Evolutionary conservation across 306 rosid genomes (phyloP).

Genomic region (Vigna trinervia): DNA sequence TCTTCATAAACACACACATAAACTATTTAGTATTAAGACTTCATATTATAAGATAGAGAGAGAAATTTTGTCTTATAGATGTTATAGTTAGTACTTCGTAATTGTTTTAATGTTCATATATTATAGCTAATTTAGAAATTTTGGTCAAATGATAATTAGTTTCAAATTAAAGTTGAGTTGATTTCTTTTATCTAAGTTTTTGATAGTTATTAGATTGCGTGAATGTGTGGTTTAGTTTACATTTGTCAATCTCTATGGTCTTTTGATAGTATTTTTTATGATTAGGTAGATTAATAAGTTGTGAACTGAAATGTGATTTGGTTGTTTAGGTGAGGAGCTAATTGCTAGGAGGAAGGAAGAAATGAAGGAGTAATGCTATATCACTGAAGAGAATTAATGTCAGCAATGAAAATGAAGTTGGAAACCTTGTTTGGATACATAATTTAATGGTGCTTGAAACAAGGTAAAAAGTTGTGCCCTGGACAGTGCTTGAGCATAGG

Average conservation of each 20-base stretch:
- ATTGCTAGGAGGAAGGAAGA: not conserved
- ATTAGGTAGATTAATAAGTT: not conserved
- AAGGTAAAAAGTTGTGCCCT: not conserved
- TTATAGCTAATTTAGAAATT: not conserved
- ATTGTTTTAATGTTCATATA: not conserved
- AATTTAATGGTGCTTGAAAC: not conserved
- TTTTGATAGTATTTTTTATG: not conserved
- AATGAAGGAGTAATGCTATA: not conserved
- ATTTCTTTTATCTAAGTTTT: not conserved
- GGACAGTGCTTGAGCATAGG: not conserved
- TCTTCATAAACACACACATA: not conserved
- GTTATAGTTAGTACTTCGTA: not conserved
- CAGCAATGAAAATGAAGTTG: not conserved
- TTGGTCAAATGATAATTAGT: not conserved
- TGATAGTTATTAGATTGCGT: not conserved
- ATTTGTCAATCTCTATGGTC: not conserved
- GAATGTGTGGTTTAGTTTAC: not conserved
- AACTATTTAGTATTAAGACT: not conserved
- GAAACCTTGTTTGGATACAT: not conserved
- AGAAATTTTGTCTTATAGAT: no score
- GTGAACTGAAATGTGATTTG: not conserved
- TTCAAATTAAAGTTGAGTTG: not conserved
- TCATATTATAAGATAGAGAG: not conserved
- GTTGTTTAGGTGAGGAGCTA: not conserved
- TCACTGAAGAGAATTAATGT: not conserved